Conservation (phyloP, 306 rosid genomes). For the Canavalia gladiata region DNA sequence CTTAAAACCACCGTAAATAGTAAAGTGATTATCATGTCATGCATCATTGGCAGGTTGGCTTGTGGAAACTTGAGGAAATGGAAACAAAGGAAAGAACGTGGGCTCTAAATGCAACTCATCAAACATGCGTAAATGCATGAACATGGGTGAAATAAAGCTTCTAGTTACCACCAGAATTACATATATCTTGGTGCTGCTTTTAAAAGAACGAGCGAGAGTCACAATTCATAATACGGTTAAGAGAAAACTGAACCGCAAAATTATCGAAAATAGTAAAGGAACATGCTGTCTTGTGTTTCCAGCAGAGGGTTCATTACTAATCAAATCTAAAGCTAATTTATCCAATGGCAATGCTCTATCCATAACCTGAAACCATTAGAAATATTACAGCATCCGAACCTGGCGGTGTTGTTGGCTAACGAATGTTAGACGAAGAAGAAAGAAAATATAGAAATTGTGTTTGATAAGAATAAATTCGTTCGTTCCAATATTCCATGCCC, state of each 20-base stretch:
- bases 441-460: no score
- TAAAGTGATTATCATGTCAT: conserved; percentile 3
- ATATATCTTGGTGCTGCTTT: conserved; percentile 60
- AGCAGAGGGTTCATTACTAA: conserved; percentile 44
- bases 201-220: background rate
- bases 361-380: conserved; percentile 51
- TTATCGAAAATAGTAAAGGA: background rate
- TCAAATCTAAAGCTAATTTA: conserved; percentile 60
- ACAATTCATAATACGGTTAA: conserved; percentile 27
- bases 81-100: background rate
- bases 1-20: background rate
- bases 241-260: background rate
- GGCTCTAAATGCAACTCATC: conserved; percentile 59
- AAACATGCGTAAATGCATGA: background rate
- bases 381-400: background rate
- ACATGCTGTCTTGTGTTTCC: conserved; percentile 54
- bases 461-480: no score
- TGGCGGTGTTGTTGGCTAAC: no score
- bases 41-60: background rate
- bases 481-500: no score
- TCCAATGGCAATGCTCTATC: conserved; percentile 60
- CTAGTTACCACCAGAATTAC: conserved; percentile 73
- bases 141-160: conserved; percentile 83
- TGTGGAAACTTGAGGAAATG: background rate
- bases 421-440: no score